Base-by-base conservation (phyloP, 306 rosid genomes). In the Styphnolobium japonicum region DNA sequence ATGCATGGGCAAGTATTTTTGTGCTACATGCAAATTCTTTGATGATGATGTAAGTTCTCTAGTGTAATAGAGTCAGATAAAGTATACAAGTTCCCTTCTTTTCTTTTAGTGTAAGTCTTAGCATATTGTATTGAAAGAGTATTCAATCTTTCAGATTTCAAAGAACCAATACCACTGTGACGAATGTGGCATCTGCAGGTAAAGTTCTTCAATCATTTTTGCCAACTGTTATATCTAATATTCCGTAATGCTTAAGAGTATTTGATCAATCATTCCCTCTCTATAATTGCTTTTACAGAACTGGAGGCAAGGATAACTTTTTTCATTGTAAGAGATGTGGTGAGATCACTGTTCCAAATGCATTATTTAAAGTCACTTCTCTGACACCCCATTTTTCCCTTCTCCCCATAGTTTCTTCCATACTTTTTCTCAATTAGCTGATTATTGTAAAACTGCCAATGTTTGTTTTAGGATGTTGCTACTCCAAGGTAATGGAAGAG, bases 121-220 rank as follows among this genome's bases (percentile, higher is more conserved):
- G 3, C 69, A 14, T 57, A 9, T 51, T 73, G 71, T 53, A 53
- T 55, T 75, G 52, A 66, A 63, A 25, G 2, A 12, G 36, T 73
- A 36, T 25, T 45, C 31, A n/a, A 36, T 84, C 16, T 62, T 79
- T 66, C 78, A 94, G 94, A 85, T 80, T 58, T 89, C 93, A 2
- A 94, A 92, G 90, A 82, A 86, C 9, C 98, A 92, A 64, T 94
- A 83, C 86, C 98, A 94, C 65, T 94, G 97, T 68, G 89, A 90
- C 11, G 90, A 89, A 86, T 94, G 97, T 80, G 98, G 96, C 39
- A 94, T 94, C 70, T 94, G 98, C 96, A 90, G 97, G 98, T 94
- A 67, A 81, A 80, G 37, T 66, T 53, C 76, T 81, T 65, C 19
- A 29, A 43, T 45, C 79, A 55, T n/a, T 72, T 75, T 52, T 53